phyloP scores from a whole-genome alignment of 768 basidiomycete genomes.

The Paxillus ammoniavirescens region DNA sequence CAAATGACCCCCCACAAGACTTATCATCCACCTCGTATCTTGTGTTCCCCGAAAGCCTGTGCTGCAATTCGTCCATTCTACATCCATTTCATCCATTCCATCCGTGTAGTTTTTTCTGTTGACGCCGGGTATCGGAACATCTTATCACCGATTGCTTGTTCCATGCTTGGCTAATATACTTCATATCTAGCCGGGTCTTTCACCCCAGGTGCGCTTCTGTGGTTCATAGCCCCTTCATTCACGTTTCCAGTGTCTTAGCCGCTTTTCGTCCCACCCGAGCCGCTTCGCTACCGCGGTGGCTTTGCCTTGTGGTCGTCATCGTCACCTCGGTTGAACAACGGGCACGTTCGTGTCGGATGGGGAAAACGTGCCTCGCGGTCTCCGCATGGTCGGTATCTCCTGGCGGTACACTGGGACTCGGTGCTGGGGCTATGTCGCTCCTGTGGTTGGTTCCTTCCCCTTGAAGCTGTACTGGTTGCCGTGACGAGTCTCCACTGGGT shows the following conservation, averaged over 20 bases:
- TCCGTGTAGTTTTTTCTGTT: too few species aligned
- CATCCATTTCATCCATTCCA: neutral
- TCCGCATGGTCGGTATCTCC: constrained; percentile 25
- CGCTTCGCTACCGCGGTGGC: constrained; percentile 15
- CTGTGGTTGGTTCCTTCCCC: constrained; percentile 6
- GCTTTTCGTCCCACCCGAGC: constrained; percentile 18
- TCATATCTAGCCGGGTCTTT: constrained; percentile 29
- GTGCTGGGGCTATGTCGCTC: constrained; percentile 17
- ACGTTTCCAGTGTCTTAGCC: constrained; percentile 2
- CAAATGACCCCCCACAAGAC: neutral
- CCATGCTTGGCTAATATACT: neutral
- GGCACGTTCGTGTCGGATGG: constrained; percentile 20
- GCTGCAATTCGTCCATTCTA: constrained; percentile 1
- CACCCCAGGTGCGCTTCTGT: constrained; percentile 5
- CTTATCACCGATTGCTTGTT: constrained; percentile 16
- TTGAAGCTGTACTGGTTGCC: constrained; percentile 14
- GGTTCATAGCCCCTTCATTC: neutral
- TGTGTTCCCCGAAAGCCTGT: constrained; percentile 16
- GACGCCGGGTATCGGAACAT: constrained; percentile 9
- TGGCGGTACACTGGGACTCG: constrained; percentile 19
- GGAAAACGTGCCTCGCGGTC: constrained; percentile 24
- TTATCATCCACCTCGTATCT: neutral
- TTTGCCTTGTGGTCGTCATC: constrained; percentile 20
- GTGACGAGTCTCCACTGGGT: neutral
- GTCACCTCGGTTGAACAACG: constrained; percentile 10